Evolutionary conservation across 805 yeast genomes (phyloP), one percentile per base, ranked within the genome.

Genomic region (Lipomyces orientalis): DNA sequence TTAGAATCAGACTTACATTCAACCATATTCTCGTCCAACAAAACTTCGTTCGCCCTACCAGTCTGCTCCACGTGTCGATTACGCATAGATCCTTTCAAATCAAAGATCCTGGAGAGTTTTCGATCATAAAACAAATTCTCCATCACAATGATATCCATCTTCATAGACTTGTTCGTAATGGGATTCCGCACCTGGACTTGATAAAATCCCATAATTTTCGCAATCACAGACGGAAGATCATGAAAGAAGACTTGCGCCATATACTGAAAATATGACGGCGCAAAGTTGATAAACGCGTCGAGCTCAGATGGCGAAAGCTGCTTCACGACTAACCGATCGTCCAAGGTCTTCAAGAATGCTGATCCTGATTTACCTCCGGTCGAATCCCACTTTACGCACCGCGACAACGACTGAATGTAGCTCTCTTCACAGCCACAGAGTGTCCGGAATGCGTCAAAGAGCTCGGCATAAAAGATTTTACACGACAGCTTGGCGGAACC

Each of bases 361-460:
- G 97, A 92, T 0, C 98, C 98, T 77, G 97, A 91, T 76, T 95
- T 95, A 49, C 99, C 99, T 52, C 99, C 99, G 34, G 88, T 86
- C 0, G 97, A 90, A 74, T 94, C 93, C 98, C 98, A 96, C 75
- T 93, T 91, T 14, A 93, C 87, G 79, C 99, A 95, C 68, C 99
- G 81, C 4, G 97, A 88, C 58, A 96, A 83, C 78, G 98, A 93
- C 76, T 93, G 97, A 54, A 95, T 87, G 72, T 89, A 95, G 72
- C 85, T 85, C 4, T 85, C 89, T 65, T 87, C 87, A 64, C 88
- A 86, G 0, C 91, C 93, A 81, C 98, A 94, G 37, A 90, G 88
- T 65, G 87, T 84, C 65, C 99, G 82, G 73, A 95, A 88, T 0
- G 98, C 98, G 76, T 94, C 98, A 80, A 95, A 95, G 76, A 95